phyloP scores from a whole-genome alignment of 2,329 filamentous ascomycete genomes.

The Cryoendolithus antarcticus region DNA sequence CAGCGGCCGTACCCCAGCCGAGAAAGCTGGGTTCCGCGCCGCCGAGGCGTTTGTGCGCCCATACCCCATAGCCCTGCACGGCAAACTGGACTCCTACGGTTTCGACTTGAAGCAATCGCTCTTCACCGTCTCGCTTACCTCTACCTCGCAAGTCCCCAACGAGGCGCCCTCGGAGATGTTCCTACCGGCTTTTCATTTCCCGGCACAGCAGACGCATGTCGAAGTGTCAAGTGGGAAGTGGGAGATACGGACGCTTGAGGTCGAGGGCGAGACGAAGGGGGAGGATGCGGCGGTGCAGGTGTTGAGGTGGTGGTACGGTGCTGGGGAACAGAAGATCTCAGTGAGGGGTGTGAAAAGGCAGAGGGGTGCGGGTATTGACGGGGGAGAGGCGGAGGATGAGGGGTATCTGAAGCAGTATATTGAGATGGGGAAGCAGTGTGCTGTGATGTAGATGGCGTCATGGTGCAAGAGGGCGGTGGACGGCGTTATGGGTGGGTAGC shows the following conservation, averaged over 20 bases:
- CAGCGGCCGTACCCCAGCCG: constrained; percentile 20
- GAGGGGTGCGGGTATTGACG: constrained; percentile 22
- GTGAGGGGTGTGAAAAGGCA: constrained; percentile 62
- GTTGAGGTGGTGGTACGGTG: constrained; percentile 84
- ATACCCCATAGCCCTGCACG: constrained; percentile 62
- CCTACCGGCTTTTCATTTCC: constrained; percentile 87
- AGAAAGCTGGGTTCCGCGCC: constrained; percentile 64
- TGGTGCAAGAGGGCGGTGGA: too few species aligned
- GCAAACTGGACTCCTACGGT: constrained; percentile 55
- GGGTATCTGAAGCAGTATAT: constrained; percentile 61
- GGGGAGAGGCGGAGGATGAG: constrained; percentile 45
- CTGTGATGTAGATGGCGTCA: constrained; percentile 27
- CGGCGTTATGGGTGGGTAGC: too few species aligned
- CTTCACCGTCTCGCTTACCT: constrained; percentile 61
- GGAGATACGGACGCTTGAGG: constrained; percentile 65
- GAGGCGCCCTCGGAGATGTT: constrained; percentile 69
- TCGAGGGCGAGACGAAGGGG: constrained; percentile 41
- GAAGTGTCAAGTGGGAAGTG: constrained; percentile 78
- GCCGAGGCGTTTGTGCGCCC: constrained; percentile 90
- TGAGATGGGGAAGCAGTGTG: constrained; percentile 28
- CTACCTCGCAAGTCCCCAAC: constrained; percentile 46
- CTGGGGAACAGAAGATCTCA: constrained; percentile 68
- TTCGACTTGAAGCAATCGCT: constrained; percentile 73
- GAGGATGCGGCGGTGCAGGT: constrained; percentile 52
- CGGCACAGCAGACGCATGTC: constrained; percentile 53